Base-by-base conservation (phyloP, 257 asterid species). In the Nicotiana benthamiana region DNA sequence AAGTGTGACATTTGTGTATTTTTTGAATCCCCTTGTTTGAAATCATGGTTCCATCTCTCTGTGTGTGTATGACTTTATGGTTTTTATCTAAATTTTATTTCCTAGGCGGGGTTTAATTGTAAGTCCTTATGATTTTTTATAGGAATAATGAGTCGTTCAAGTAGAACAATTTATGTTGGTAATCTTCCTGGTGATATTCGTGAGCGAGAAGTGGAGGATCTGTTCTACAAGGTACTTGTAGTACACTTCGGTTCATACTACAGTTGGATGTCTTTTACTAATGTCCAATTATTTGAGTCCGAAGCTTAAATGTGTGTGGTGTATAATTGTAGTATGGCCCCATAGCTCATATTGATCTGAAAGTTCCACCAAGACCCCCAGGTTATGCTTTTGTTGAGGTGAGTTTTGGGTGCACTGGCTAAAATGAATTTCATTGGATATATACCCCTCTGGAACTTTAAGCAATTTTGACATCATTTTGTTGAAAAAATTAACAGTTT, bases 331-430 rank as follows among this genome's bases (percentile, higher is more conserved):
- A 96, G 99, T 94, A 92, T 86, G 99, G 99, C 61, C 89, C 92
- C 27, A 84, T 96, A 83, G 98, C 91, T 80, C 98, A 96, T 76
- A 84, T 96, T 85, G 99, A 96, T 86, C 61, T 96, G 91, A 96
- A 96, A 91, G 83, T 94, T 59, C 99, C 98, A 5, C 97, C 97
- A 30, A 90, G 98, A 80, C 98, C 99, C 70, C 99, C 99, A 3
- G 98, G 98, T 75, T 96, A 96, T 94, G 99, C 99, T 74, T 96
- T 96, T 56, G 97, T 96, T 10, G 99, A 96, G 97, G 99, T 91
- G 83, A 82, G 88, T 54, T 62, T 62, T 36, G 26, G 34, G 63
- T 80, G 82, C 43, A 72, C 7, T 70, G 56, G 20, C 34, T 70
- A 43, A 70, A 43, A 48, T 26, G 61, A 48, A 48, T 15, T 74